Conservation (phyloP, 768 basidiomycete genomes). For the Leucogyrophana mollusca region DNA sequence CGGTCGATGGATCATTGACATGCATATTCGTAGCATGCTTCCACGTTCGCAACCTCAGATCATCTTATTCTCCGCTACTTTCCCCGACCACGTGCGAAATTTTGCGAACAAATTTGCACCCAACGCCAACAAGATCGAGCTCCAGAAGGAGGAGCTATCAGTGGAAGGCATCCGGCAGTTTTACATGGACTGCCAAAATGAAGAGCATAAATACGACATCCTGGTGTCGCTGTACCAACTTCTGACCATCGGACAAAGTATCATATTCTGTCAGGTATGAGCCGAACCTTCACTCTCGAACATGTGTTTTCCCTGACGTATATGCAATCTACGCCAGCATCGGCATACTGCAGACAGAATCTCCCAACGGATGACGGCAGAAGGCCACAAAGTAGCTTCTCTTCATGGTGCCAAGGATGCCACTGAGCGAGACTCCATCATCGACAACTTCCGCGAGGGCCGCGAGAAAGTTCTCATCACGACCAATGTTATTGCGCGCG, state of each 20-base stretch:
- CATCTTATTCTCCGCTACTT: conserved; percentile 97
- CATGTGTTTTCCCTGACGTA: conserved; percentile 1
- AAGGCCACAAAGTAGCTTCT: conserved; percentile 96
- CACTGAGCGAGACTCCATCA: conserved; percentile 83
- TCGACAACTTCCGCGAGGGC: conserved; percentile 95
- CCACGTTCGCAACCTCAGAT: conserved; percentile 69
- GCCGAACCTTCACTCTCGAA: background rate
- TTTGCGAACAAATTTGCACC: conserved; percentile 95
- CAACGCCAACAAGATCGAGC: conserved; percentile 91
- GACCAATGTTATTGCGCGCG: conserved; percentile 97
- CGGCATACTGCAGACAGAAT: conserved; percentile 93
- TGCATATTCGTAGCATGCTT: conserved; percentile 47
- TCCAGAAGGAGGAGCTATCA: conserved; percentile 90
- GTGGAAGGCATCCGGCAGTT: conserved; percentile 96
- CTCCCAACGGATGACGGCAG: conserved; percentile 82
- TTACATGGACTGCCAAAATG: conserved; percentile 93
- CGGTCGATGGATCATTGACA: background rate
- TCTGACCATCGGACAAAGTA: conserved; percentile 95
- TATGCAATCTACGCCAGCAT: conserved; percentile 43
- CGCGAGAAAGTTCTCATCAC: conserved; percentile 97
- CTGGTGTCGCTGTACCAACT: conserved; percentile 86
- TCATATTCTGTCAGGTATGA: conserved; percentile 93
- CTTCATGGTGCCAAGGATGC: conserved; percentile 94
- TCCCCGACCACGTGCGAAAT: conserved; percentile 88
- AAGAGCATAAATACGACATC: conserved; percentile 94